Percentiles rank a stretch among this genome's conserved stretches.
Conservation (phyloP, 176 grass and related monocot genomes). For the Avena atlantica region DNA sequence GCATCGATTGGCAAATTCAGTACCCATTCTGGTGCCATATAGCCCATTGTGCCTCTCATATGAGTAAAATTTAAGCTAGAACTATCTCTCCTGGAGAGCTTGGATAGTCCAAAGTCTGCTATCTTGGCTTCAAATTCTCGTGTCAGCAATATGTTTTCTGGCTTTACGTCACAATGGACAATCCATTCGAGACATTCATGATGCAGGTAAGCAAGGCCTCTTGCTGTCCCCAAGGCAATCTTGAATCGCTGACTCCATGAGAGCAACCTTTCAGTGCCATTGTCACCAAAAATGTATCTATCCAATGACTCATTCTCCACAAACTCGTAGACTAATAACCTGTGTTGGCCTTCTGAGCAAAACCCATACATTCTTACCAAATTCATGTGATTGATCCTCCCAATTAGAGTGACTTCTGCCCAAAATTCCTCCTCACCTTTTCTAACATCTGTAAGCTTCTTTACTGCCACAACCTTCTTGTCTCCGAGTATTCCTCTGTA, state of each 20-base stretch:
- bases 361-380: slow-evolving; percentile 79
- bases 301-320: slow-evolving; percentile 79
- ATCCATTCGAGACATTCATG: slow-evolving; percentile 91
- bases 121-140: slow-evolving; percentile 84
- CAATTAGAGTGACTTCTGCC: slow-evolving; percentile 70
- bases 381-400: slow-evolving; percentile 88
- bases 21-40: slow-evolving; percentile 92
- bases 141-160: slow-evolving; percentile 81
- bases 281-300: slow-evolving; percentile 63
- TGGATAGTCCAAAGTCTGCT: slow-evolving; percentile 78
- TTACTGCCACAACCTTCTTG: slow-evolving; percentile 74
- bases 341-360: slow-evolving; percentile 67
- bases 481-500: slow-evolving; percentile 70
- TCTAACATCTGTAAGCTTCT: slow-evolving; percentile 69
- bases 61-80: slow-evolving; percentile 65
- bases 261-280: slow-evolving; percentile 36
- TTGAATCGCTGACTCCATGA: slow-evolving; percentile 70
- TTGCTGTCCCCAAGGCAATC: slow-evolving; percentile 73
- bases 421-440: slow-evolving; percentile 81
- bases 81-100: slow-evolving; percentile 62
- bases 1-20: slow-evolving; percentile 64
- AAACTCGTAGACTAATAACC: slow-evolving; percentile 74
- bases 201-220: slow-evolving; percentile 81
- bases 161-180: slow-evolving; percentile 91
- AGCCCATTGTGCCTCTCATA: slow-evolving; percentile 84